Evolutionary conservation across 306 rosid genomes (phyloP), one percentile per base, ranked within the genome.

Genomic region (Prosopis cineraria): DNA sequence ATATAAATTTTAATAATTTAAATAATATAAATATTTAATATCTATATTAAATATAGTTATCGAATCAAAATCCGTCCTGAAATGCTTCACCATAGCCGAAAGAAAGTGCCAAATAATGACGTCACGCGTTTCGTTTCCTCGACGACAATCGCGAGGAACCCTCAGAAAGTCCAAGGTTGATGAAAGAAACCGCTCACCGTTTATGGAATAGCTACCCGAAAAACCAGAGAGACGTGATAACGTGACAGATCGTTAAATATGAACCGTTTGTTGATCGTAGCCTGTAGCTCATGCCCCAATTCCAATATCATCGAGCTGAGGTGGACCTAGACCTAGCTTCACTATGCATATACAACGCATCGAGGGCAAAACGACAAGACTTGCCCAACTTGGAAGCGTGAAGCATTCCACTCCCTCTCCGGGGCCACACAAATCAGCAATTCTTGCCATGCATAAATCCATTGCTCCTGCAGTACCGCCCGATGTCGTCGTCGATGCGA

Each of bases 331-430:
- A 63, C 41, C 69, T 29, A 74, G 22, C 63, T 53, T 4, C 62
- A 43, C 19, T 20, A 20, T 8, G 20, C 24, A 52, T 74, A 82
- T 89, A 74, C 90, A 86, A 63, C 71, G 88, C 83, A 89, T 75
- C 47, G 3, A 68, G 78, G 31, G 69, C 40, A 79, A 80, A 65
- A 80, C 24, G 86, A 85, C 90, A 84, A 82, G 62, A 29, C 65
- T 19, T 55, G 47, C 43, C 60, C 82, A 79, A 81, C 80, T 74
- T 56, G 83, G 79, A 76, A 58, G n/a, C 65, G 33, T 13, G 65
- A 25, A 58, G 4, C 65, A 27, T 58, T 25, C 40, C 40, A 37
- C 5, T 34, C 44, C 44, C 44, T 40, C 2, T 40, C 7, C 5
- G n/a, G 65, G 65, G 36, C 36, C 65, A 27, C 36, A 22, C 62